A percentile compares a stretch with the other conserved stretches of the same genome.
phyloP scores from a whole-genome alignment of 345 rosid species.

The Kernera saxatilis region DNA sequence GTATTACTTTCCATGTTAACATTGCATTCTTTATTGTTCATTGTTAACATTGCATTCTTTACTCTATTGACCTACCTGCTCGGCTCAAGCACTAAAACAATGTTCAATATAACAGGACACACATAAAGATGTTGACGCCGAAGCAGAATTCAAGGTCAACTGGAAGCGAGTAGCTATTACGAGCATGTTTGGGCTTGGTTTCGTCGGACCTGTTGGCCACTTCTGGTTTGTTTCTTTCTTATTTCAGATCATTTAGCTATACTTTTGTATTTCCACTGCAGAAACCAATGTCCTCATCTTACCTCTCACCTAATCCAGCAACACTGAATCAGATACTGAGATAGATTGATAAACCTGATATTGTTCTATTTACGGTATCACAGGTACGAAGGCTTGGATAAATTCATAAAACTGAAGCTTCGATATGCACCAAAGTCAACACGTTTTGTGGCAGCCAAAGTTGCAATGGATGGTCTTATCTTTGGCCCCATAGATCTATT shows the following conservation, averaged over 20 bases:
- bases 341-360: not conserved
- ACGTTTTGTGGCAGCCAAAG: constrained; percentile 76
- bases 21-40: not conserved
- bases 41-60: too few relatives aligned
- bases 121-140: constrained; percentile 40
- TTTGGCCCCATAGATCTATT: constrained; percentile 84
- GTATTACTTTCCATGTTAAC: not conserved
- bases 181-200: constrained; percentile 71
- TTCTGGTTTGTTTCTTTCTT: constrained; percentile 52
- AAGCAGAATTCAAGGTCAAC: constrained; percentile 45
- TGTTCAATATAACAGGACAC: constrained; percentile 40
- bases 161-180: constrained; percentile 81
- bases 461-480: constrained; percentile 81
- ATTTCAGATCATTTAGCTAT: not conserved
- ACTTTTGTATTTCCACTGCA: not conserved
- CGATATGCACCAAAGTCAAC: constrained; percentile 55
- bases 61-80: not conserved
- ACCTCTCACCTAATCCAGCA: not conserved
- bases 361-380: not conserved
- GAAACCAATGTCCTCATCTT: constrained; percentile 2
- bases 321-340: not conserved
- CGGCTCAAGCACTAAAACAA: not conserved
- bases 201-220: constrained; percentile 87
- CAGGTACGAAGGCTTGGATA: constrained; percentile 89
- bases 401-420: constrained; percentile 58